Conservation (phyloP, 352 stramenopile genomes). For the Pythium dissimile region DNA sequence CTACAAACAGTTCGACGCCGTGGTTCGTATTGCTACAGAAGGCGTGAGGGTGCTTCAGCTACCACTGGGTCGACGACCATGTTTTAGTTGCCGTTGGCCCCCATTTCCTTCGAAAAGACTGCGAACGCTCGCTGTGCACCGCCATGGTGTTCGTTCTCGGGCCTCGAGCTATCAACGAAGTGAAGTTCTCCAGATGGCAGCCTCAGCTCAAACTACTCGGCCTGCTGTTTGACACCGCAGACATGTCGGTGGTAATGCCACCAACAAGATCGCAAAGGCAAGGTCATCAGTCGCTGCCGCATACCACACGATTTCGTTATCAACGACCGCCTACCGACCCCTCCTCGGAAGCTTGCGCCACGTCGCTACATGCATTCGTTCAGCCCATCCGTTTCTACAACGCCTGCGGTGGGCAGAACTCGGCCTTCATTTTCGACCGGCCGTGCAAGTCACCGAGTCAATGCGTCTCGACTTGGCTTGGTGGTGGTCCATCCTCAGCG, state of each 20-base stretch:
- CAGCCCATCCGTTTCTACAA: conserved; percentile 10
- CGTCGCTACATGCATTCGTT: conserved; percentile 20
- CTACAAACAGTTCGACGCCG: not conserved
- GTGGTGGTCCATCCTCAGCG: conserved; percentile 15
- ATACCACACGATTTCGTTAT: not conserved
- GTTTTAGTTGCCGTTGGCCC: conserved; percentile 5
- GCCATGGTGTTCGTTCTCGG: not conserved
- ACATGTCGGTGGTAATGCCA: not conserved
- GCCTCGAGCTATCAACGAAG: not conserved
- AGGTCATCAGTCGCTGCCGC: not conserved
- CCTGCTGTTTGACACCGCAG: not conserved
- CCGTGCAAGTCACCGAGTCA: not conserved
- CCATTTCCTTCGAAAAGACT: not conserved
- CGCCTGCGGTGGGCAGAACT: conserved; percentile 3
- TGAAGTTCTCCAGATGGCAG: not conserved
- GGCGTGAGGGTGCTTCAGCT: conserved; percentile 5
- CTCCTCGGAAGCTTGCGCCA: conserved; percentile 17
- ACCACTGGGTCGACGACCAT: conserved; percentile 28
- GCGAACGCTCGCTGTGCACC: not conserved
- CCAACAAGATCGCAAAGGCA: not conserved
- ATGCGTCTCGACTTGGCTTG: conserved; percentile 17
- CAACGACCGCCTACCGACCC: conserved; percentile 1
- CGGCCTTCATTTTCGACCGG: not conserved
- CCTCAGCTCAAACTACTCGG: not conserved
- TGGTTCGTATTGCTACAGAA: not conserved